These are phyloP conservation scores for Musa balbisiana DNA, from an alignment of 202 grass and related monocot species.

Conservation along the genomic window DNA sequence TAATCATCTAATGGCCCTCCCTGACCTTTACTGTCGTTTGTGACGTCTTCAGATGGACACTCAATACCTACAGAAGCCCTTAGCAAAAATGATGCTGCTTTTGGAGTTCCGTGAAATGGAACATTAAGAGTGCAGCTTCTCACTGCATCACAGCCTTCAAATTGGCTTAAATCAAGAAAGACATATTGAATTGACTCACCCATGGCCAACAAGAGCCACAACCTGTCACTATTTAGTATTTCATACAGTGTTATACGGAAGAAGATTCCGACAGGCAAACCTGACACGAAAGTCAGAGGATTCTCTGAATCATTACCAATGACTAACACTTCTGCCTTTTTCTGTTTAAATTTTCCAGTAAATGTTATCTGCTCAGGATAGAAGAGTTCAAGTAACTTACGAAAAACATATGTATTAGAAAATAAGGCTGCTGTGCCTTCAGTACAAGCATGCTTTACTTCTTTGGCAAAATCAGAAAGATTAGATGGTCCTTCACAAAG, in stretches of 20 bases:
- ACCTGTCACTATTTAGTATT: constrained; percentile 40
- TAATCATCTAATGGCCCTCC: constrained; percentile 42
- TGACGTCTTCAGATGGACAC: constrained; percentile 38
- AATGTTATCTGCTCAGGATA: constrained; percentile 29
- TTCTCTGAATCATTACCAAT: constrained; percentile 57
- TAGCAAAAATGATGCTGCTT: constrained; percentile 48
- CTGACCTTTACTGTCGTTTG: constrained; percentile 24
- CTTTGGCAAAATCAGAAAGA: constrained; percentile 57
- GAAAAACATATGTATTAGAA: constrained; percentile 20
- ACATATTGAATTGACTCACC: constrained; percentile 38
- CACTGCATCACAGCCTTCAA: constrained; percentile 43
- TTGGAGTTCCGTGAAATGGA: constrained; percentile 67
- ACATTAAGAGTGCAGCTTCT: constrained; percentile 40
- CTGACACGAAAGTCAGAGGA: constrained; percentile 42
- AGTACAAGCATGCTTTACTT: constrained; percentile 46
- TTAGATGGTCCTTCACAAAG: constrained; percentile 35
- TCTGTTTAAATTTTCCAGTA: constrained; percentile 48
- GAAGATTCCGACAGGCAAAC: constrained; percentile 65
- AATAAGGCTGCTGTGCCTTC: background rate
- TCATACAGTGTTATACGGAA: constrained; percentile 62
- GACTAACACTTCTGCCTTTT: constrained; percentile 46
- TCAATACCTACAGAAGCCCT: constrained; percentile 60
- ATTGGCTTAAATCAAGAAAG: constrained; percentile 57
- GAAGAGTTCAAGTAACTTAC: constrained; percentile 52
- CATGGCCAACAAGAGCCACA: constrained; percentile 60